These are phyloP conservation scores for Kuraishia cidri DNA, from an alignment of 805 yeast genomes.

Conservation along the genomic window DNA sequence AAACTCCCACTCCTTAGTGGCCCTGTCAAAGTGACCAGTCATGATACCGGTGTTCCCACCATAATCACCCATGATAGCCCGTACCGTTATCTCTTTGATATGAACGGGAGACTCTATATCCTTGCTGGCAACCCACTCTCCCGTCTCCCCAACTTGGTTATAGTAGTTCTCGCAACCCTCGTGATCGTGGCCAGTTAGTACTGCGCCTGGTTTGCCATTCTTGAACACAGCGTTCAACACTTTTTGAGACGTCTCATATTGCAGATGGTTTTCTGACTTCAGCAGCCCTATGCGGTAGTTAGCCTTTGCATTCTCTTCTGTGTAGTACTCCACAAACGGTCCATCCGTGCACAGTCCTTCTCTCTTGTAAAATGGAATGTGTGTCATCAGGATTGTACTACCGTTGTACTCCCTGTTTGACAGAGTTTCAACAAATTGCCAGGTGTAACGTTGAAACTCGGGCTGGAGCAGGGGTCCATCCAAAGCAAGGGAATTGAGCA, in stretches of 20 bases:
- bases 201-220: conserved; percentile 60
- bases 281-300: conserved; percentile 64
- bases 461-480: conserved; percentile 88
- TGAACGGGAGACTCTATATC: conserved; percentile 21
- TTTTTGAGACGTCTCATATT: conserved; percentile 53
- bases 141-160: conserved; percentile 28
- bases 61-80: conserved; percentile 95
- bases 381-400: conserved; percentile 76
- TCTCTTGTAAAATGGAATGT: conserved; percentile 79
- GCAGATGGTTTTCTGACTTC: conserved; percentile 81
- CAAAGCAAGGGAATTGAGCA: conserved; percentile 68
- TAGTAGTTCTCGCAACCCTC: conserved; percentile 81
- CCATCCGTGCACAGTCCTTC: conserved; percentile 86
- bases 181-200: conserved; percentile 94
- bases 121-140: conserved; percentile 55
- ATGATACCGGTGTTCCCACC: conserved; percentile 84
- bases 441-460: conserved; percentile 55
- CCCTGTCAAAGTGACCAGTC: conserved; percentile 55
- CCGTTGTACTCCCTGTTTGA: conserved; percentile 54
- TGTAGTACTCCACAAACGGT: conserved; percentile 59
- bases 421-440: conserved; percentile 64
- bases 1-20: conserved; percentile 48
- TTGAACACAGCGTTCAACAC: conserved; percentile 69
- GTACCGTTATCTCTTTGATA: conserved; percentile 73
- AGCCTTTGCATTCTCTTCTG: conserved; percentile 41